Evolutionary conservation across 441 rosid species (phyloP).

Genomic region (Capsella rubella): DNA sequence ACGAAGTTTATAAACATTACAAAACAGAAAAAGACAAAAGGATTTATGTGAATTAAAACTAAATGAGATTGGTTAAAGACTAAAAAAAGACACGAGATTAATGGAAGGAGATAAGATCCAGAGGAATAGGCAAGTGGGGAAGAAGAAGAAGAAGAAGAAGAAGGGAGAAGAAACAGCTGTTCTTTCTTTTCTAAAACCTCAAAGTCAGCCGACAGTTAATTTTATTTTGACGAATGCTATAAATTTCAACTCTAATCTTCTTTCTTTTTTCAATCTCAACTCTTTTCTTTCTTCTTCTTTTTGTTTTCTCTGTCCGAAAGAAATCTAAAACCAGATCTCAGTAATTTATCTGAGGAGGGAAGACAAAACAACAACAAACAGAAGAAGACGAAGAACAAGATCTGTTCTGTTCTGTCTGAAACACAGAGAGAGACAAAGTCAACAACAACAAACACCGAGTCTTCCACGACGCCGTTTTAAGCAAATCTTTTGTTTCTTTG

Average conservation of each 20-base stretch:
- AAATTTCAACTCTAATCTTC: conserved; percentile 28
- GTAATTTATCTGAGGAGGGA: neutral
- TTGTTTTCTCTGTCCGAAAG: neutral
- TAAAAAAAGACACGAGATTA: conserved; percentile 47
- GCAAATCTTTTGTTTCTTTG: neutral
- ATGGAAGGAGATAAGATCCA: conserved; percentile 44
- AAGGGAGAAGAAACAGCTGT: conserved; percentile 40
- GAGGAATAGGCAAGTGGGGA: conserved; percentile 39
- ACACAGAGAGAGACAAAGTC: conserved; percentile 23
- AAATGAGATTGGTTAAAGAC: neutral
- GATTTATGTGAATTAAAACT: neutral
- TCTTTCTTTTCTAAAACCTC: conserved; percentile 21
- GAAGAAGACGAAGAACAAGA: conserved; percentile 22
- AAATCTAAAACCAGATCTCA: conserved; percentile 14
- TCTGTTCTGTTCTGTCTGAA: conserved; percentile 31
- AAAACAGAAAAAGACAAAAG: conserved; percentile 1
- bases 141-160: conserved; percentile 34
- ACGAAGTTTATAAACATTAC: no score
- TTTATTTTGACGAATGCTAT: conserved; percentile 28
- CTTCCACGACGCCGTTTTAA: conserved; percentile 36
- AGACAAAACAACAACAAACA: neutral
- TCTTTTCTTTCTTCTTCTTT: conserved; percentile 24
- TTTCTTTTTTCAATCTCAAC: conserved; percentile 23
- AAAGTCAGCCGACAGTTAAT: conserved; percentile 37
- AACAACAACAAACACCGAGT: conserved; percentile 39